These are phyloP conservation scores for Monosporascus ibericus DNA, from an alignment of 2,329 filamentous ascomycete genomes.

Conservation along the genomic window DNA sequence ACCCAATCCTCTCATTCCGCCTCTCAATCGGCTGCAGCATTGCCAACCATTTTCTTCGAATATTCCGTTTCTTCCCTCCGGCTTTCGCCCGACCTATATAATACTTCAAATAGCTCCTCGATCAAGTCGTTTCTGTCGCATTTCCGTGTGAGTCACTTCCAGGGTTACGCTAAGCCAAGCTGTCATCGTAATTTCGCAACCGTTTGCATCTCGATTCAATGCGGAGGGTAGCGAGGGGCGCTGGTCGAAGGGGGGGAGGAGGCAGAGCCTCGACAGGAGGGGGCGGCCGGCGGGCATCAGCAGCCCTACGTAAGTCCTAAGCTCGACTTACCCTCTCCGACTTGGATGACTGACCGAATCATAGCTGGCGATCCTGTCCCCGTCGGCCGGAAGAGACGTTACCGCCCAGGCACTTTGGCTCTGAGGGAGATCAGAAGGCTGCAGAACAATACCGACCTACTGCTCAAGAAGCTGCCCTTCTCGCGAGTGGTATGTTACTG, in stretches of 20 bases:
- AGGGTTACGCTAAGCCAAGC: background rate
- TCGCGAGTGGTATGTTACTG: conserved; percentile 56
- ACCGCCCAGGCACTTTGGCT: conserved; percentile 75
- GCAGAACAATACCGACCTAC: conserved; percentile 81
- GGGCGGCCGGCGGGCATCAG: conserved; percentile 9
- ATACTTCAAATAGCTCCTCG: too few relatives aligned
- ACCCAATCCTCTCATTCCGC: background rate
- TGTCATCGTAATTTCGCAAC: background rate
- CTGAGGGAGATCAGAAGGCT: conserved; percentile 88
- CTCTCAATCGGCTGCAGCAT: background rate
- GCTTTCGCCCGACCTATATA: too few relatives aligned
- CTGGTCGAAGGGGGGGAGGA: conserved; percentile 9
- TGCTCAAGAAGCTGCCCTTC: conserved; percentile 77
- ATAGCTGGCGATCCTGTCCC: conserved; percentile 70
- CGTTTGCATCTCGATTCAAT: conserved; percentile 1
- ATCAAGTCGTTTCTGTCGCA: background rate
- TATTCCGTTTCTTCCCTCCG: background rate
- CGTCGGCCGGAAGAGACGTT: conserved; percentile 54
- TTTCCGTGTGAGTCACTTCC: background rate
- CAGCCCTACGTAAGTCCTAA: conserved; percentile 30
- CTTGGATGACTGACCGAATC: conserved; percentile 14
- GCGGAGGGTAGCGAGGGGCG: conserved; percentile 5
- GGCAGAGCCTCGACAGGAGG: conserved; percentile 11
- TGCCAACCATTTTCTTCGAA: background rate
- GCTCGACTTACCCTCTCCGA: conserved; percentile 3